Evolutionary conservation across 2,329 filamentous ascomycete genomes (phyloP).

Genomic region (Polychaeton citri): DNA sequence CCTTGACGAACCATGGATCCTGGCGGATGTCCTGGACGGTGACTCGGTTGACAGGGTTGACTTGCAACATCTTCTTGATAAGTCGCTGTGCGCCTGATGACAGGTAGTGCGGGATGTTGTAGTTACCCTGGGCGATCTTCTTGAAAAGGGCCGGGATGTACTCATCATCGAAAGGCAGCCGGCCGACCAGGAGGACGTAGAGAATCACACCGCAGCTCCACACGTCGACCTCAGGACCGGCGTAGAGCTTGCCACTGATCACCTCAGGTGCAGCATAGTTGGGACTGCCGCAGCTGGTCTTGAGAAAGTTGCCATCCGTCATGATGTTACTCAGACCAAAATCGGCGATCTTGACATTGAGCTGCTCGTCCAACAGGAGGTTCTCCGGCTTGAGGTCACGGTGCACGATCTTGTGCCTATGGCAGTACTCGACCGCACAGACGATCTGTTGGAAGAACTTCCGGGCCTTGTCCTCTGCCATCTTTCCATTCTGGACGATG

Average conservation of each 20-base stretch:
- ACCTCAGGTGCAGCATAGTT: conserved; percentile 98
- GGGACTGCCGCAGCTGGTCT: conserved; percentile 94
- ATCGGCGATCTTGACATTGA: conserved; percentile 98
- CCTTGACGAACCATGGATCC: conserved; percentile 86
- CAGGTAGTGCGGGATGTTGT: conserved; percentile 84
- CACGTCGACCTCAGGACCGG: conserved; percentile 93
- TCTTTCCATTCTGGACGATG: conserved; percentile 84
- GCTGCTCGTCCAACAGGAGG: conserved; percentile 79
- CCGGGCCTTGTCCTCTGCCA: conserved; percentile 83
- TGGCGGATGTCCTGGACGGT: conserved; percentile 87
- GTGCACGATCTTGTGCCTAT: conserved; percentile 97
- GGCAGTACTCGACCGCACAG: conserved; percentile 96
- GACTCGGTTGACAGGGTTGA: conserved; percentile 86
- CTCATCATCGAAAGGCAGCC: conserved; percentile 91
- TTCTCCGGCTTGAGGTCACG: conserved; percentile 97
- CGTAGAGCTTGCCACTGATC: conserved; percentile 94
- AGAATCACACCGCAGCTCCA: conserved; percentile 72
- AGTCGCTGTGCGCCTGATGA: conserved; percentile 67
- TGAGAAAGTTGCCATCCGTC: conserved; percentile 98
- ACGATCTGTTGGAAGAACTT: conserved; percentile 99
- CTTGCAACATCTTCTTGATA: conserved; percentile 87
- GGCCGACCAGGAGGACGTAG: conserved; percentile 51
- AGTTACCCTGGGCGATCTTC: conserved; percentile 91
- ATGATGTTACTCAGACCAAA: conserved; percentile 99
- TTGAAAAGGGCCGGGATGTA: conserved; percentile 96